Conservation (phyloP, 495 filamentous ascomycete species). For the Penicillium tannophilum region DNA sequence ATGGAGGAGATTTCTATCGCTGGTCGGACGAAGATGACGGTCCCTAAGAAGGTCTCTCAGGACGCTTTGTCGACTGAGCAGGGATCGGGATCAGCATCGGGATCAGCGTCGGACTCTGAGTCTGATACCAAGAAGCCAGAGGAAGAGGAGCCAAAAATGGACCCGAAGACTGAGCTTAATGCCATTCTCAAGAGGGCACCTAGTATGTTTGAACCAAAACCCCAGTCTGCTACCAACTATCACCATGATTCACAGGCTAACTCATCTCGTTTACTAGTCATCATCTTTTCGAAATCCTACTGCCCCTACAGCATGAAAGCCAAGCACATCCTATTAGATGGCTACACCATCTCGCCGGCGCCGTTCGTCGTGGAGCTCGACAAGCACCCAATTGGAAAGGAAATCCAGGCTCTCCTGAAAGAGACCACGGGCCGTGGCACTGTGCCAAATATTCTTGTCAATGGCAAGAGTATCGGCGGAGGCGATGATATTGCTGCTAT, state of each 20-base stretch:
- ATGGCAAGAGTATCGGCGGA: constrained; percentile 86
- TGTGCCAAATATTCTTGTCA: constrained; percentile 89
- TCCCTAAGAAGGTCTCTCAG: constrained; percentile 35
- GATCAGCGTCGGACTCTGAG: not conserved
- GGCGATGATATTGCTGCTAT: constrained; percentile 81
- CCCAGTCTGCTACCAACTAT: not conserved
- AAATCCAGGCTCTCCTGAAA: constrained; percentile 68
- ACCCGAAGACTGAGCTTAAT: constrained; percentile 63
- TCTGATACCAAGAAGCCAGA: constrained; percentile 24
- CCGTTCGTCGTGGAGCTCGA: constrained; percentile 94
- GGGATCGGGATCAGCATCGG: not conserved
- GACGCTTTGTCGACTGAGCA: constrained; percentile 2
- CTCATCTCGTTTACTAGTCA: constrained; percentile 55
- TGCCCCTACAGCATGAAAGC: constrained; percentile 83
- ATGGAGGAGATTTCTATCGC: constrained; percentile 59
- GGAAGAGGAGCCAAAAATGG: constrained; percentile 26
- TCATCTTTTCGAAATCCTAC: constrained; percentile 94
- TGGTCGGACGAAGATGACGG: constrained; percentile 64
- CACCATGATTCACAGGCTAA: constrained; percentile 16
- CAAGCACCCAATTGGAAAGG: constrained; percentile 68
- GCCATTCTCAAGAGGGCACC: constrained; percentile 78
- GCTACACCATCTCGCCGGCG: constrained; percentile 77
- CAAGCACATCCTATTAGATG: constrained; percentile 77
- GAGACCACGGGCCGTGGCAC: constrained; percentile 78
- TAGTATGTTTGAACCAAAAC: constrained; percentile 52